A percentile compares a stretch with the other conserved stretches of the same genome.
These are phyloP conservation scores for Serendipita sp. DNA, from an alignment of 768 basidiomycete genomes.

Conservation along the genomic window DNA sequence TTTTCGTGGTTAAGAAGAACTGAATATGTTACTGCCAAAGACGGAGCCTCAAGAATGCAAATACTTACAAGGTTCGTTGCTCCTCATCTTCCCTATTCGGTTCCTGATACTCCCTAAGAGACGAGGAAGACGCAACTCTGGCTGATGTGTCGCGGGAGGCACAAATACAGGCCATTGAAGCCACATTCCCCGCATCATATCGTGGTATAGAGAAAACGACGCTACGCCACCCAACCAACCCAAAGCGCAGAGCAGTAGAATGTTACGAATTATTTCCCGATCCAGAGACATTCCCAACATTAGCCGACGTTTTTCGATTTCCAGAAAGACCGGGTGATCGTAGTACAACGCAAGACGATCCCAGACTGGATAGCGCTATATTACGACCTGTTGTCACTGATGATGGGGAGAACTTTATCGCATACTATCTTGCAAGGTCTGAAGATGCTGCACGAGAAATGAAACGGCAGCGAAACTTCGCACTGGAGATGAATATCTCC, in stretches of 20 bases:
- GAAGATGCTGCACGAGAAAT: conserved; percentile 53
- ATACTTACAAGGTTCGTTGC: conserved; percentile 5
- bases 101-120: conserved; percentile 20
- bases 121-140: conserved; percentile 26
- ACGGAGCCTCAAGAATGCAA: not conserved
- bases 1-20: conserved; percentile 90
- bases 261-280: conserved; percentile 75
- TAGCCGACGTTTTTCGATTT: conserved; percentile 75
- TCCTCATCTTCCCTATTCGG: not conserved
- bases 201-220: conserved; percentile 41
- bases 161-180: conserved; percentile 62
- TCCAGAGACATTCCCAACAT: conserved; percentile 73
- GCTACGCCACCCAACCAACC: conserved; percentile 67
- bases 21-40: conserved; percentile 65
- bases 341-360: conserved; percentile 47
- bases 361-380: conserved; percentile 70
- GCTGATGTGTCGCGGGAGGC: conserved; percentile 62
- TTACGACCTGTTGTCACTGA: conserved; percentile 66
- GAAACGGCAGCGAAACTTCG: conserved; percentile 34
- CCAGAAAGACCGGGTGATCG: conserved; percentile 75
- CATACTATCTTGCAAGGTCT: conserved; percentile 65
- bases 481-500: conserved; percentile 25
- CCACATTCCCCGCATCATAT: conserved; percentile 40
- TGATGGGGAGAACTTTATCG: conserved; percentile 74
- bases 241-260: conserved; percentile 54